Conservation (phyloP, 345 rosid genomes). For the Moricandia moricandioides region DNA sequence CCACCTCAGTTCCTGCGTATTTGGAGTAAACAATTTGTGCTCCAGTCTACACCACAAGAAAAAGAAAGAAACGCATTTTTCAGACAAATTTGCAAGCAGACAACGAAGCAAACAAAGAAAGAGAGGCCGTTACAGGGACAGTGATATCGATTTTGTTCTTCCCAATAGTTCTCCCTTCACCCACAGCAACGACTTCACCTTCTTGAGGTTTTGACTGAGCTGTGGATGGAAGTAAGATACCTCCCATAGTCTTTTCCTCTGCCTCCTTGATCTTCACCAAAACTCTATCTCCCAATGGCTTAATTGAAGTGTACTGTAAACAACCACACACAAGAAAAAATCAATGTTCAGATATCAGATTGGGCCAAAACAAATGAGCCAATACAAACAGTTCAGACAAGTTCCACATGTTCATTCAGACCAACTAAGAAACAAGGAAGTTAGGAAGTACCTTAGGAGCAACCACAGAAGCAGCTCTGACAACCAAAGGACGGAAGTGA, state of each 20-base stretch:
- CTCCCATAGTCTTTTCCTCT: slow-evolving; percentile 83
- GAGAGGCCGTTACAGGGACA: slow-evolving; percentile 45
- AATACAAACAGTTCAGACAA: background rate
- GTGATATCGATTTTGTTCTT: slow-evolving; percentile 51
- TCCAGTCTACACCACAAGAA: slow-evolving; percentile 54
- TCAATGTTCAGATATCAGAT: background rate
- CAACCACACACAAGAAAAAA: background rate
- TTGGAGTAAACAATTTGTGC: slow-evolving; percentile 76
- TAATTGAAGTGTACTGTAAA: slow-evolving; percentile 67
- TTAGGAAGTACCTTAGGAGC: slow-evolving; percentile 72
- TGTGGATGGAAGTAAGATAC: slow-evolving; percentile 75
- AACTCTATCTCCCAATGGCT: slow-evolving; percentile 86
- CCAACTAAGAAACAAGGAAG: background rate
- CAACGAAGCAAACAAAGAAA: background rate
- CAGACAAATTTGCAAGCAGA: background rate
- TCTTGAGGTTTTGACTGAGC: slow-evolving; percentile 89
- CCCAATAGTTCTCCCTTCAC: slow-evolving; percentile 80
- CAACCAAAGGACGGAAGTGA: slow-evolving; percentile 55
- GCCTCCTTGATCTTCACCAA: slow-evolving; percentile 76
- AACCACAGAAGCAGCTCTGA: slow-evolving; percentile 82
- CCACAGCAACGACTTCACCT: slow-evolving; percentile 91
- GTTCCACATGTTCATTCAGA: background rate
- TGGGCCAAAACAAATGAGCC: background rate
- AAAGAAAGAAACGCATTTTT: background rate
- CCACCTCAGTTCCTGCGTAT: slow-evolving; percentile 88